phyloP scores from a whole-genome alignment of 495 filamentous ascomycete species.

The Polyplosphaeria fusca region DNA sequence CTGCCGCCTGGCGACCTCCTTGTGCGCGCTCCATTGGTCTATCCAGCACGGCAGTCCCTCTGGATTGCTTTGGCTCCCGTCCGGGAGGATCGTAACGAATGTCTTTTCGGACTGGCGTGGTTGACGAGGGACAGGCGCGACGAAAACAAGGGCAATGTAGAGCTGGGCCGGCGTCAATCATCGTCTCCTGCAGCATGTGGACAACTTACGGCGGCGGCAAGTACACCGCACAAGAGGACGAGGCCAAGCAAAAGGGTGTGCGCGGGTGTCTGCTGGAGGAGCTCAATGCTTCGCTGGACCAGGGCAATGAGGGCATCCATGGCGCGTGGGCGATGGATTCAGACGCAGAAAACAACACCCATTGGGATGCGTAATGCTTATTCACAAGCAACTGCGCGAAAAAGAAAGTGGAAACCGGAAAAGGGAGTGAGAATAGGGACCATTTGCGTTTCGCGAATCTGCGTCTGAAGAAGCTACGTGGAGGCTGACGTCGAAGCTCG shows the following conservation, averaged over 20 bases:
- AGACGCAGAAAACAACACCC: background rate
- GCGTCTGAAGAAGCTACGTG: constrained; percentile 21
- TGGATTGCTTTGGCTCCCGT: constrained; percentile 57
- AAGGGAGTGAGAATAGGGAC: background rate
- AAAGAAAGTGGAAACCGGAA: background rate
- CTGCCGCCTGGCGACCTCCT: constrained; percentile 44
- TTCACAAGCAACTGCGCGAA: background rate
- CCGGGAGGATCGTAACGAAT: constrained; percentile 70
- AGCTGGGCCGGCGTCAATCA: constrained; percentile 46
- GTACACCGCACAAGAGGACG: background rate
- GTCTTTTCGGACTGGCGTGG: constrained; percentile 75
- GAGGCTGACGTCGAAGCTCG: constrained; percentile 17
- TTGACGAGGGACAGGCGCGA: constrained; percentile 77
- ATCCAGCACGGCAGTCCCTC: constrained; percentile 80
- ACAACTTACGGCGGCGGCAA: constrained; percentile 2
- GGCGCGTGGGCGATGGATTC: background rate
- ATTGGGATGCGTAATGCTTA: too few relatives aligned
- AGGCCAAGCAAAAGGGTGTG: constrained; percentile 1
- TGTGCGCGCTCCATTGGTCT: constrained; percentile 60
- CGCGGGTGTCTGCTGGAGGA: background rate
- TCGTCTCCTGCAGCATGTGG: background rate
- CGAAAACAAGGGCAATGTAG: constrained; percentile 65
- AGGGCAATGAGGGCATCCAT: constrained; percentile 1
- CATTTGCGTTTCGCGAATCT: constrained; percentile 7
- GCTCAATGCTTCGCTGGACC: background rate